These are phyloP conservation scores for Trichosporon sp. DNA, from an alignment of 1,284 basidiomycete species.

Conservation along the genomic window DNA sequence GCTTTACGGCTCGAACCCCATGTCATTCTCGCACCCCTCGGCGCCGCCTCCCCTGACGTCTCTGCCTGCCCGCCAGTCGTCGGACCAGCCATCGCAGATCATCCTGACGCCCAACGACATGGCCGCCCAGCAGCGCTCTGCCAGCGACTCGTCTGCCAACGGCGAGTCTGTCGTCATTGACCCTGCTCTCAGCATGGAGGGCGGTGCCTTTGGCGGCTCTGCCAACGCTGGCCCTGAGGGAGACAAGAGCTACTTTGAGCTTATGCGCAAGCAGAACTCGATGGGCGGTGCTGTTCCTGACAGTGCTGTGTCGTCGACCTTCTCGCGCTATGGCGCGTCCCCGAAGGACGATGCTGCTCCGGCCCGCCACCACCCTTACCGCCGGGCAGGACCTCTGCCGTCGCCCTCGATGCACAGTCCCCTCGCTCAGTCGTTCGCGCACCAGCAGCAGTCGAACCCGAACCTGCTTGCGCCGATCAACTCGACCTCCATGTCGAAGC, in stretches of 20 bases:
- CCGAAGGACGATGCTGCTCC: conserved; percentile 29
- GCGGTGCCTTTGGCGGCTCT: conserved; percentile 5
- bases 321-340: conserved; percentile 38
- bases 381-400: conserved; percentile 34
- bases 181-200: conserved; percentile 24
- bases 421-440: conserved; percentile 14
- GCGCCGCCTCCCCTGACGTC: conserved; percentile 46
- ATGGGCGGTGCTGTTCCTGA: conserved; percentile 27
- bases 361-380: conserved; percentile 42
- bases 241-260: conserved; percentile 32
- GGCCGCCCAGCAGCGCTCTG: conserved; percentile 31
- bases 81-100: conserved; percentile 44
- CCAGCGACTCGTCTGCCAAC: conserved; percentile 19
- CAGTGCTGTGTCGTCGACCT: conserved; percentile 38
- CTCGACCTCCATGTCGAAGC: conserved; percentile 17
- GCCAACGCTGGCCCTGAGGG: conserved; percentile 21
- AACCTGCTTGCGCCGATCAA: conserved; percentile 19
- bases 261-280: conserved; percentile 25
- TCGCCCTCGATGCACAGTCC: conserved; percentile 31
- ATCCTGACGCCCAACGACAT: conserved; percentile 51
- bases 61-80: conserved; percentile 42
- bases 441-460: conserved; percentile 12
- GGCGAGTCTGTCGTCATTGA: conserved; percentile 37
- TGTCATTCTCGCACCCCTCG: conserved; percentile 41
- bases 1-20: conserved; percentile 26